Base-by-base conservation (phyloP, 495 filamentous ascomycete species). In the Cenococcum geophilum region DNA sequence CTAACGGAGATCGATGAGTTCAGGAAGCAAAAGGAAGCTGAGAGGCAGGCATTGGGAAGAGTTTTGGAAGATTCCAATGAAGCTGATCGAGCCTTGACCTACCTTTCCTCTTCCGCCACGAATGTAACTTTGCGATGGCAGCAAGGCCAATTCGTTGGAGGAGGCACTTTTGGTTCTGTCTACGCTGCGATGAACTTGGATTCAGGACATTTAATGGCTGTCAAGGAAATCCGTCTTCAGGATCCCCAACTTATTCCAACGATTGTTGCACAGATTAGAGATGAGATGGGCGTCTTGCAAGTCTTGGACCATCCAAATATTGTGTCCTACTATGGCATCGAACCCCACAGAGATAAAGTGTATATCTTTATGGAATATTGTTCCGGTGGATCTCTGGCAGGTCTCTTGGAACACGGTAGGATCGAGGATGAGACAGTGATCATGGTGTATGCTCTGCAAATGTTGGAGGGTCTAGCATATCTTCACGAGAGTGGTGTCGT, bases 341-440 rank as follows among this genome's bases (percentile, higher is more conserved):
- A 98, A 72, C 93, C 97, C 2, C 93, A 97, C 73, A 83, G 93
- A 42, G 93, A 98, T 77, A 96, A 96, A 68, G 95, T 97, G 5
- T 98, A 97, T 75, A 95, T 98, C 65, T 98, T 98, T 75, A 98
- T 98, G 93, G 93, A 98, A 73, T 97, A 95, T 73, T 98, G 93
- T 68, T 92, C 89, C 2, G 92, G 95, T 34, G 93, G 93, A 18
- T 96, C 92, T 5, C 77, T 98, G n/a, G 91, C 93, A 47, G 85
- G 80, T 22, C 77, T 97, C 60, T 78, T 98, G 18, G 93, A 98
- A 74, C 92, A 98, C 69, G 93, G 93, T 10, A 86, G 95, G 22
- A 95, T 98, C 61, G 93, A 98, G 73, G 93, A 98, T 66, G 93
- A 98, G 74, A 95, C 91, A 16, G 92, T 98, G 58, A 91, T 96